A percentile compares a stretch with the other conserved stretches of the same genome.
Conservation (phyloP, 805 yeast genomes). For the Nakazawaea ambrosiae region DNA sequence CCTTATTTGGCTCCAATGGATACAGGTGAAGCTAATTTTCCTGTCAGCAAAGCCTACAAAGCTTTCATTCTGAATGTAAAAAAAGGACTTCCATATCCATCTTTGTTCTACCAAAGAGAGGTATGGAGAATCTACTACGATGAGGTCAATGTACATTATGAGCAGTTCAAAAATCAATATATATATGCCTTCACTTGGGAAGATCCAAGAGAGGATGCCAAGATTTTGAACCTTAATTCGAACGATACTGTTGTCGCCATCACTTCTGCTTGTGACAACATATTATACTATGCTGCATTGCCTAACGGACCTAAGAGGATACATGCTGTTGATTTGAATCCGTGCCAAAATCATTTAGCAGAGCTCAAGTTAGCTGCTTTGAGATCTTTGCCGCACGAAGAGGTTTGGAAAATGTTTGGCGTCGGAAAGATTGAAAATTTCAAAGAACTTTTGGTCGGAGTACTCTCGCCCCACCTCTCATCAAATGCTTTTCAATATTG, state of each 20-base stretch:
- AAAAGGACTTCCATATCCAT: conserved; percentile 70
- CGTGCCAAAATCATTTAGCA: conserved; percentile 72
- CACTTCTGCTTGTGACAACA: conserved; percentile 83
- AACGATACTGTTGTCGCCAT: conserved; percentile 75
- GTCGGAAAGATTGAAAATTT: conserved; percentile 57
- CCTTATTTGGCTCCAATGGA: conserved; percentile 64
- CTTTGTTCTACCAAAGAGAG: conserved; percentile 71
- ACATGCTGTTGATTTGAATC: conserved; percentile 82
- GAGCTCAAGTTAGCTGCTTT: conserved; percentile 74
- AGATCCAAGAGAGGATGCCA: conserved; percentile 76
- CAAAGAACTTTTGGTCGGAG: conserved; percentile 41
- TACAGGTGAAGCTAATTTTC: conserved; percentile 22
- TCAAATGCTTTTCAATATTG: conserved; percentile 80
- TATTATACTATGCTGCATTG: conserved; percentile 64
- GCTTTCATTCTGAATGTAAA: conserved; percentile 59
- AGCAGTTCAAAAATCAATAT: conserved; percentile 70
- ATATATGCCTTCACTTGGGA: conserved; percentile 91
- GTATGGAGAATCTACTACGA: conserved; percentile 78
- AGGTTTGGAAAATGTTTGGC: conserved; percentile 73
- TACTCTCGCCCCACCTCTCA: conserved; percentile 64
- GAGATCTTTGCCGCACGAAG: conserved; percentile 46
- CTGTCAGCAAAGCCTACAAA: conserved; percentile 65
- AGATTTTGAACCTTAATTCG: conserved; percentile 50
- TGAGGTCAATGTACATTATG: conserved; percentile 58
- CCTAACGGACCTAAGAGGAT: conserved; percentile 69